Conservation (phyloP, 129 eudicot species). For the Flaveria sonorensis region DNA sequence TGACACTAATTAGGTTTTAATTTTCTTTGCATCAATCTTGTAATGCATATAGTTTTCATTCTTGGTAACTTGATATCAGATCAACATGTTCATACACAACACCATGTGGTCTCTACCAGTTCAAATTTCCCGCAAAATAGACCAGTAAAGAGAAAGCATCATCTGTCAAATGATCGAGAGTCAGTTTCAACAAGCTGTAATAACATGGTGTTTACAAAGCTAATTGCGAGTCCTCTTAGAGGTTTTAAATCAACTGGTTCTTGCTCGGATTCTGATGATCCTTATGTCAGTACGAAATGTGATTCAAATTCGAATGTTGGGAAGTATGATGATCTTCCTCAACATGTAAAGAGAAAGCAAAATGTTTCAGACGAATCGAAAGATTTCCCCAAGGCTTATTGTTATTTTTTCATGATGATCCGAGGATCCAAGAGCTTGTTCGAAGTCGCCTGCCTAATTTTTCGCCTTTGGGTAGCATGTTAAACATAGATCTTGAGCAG, state of each 20-base stretch:
- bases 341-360: background rate
- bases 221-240: too few species aligned
- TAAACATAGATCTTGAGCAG: slow-evolving; percentile 38
- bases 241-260: too few species aligned
- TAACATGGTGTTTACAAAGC: too few species aligned
- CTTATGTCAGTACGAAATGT: too few species aligned
- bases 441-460: slow-evolving; percentile 59
- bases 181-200: background rate
- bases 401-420: slow-evolving; percentile 56
- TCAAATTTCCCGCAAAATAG: slow-evolving; percentile 48
- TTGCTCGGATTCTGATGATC: too few species aligned
- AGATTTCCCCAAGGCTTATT: slow-evolving; percentile 50
- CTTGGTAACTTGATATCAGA: slow-evolving; percentile 30
- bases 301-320: background rate
- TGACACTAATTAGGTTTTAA: background rate
- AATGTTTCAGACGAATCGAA: slow-evolving; percentile 41
- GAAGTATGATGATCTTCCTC: slow-evolving; percentile 16
- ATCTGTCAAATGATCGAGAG: background rate
- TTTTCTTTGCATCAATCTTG: background rate
- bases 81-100: slow-evolving; percentile 28
- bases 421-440: slow-evolving; percentile 61
- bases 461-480: slow-evolving; percentile 46
- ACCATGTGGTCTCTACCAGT: slow-evolving; percentile 46
- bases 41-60: background rate
- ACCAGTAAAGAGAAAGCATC: slow-evolving; percentile 33